Conservation (phyloP, 2,329 filamentous ascomycete species). For the Fusarium sp. region DNA sequence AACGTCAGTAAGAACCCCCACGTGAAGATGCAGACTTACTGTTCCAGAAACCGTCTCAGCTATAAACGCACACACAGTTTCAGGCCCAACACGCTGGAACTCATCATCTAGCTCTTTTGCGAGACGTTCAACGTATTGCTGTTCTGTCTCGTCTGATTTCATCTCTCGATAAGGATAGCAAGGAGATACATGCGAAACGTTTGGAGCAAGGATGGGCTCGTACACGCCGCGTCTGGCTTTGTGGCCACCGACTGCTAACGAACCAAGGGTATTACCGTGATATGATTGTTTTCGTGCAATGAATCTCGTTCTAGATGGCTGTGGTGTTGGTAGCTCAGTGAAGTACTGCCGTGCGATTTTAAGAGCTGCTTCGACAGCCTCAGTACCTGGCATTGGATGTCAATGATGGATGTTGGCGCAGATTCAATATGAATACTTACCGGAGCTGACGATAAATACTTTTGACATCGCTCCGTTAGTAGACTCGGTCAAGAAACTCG, state of each 20-base stretch:
- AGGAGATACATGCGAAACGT: conserved; percentile 49
- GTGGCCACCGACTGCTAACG: conserved; percentile 26
- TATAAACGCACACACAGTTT: conserved; percentile 40
- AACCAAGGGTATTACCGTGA: conserved; percentile 38
- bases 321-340: conserved; percentile 31
- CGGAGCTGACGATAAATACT: conserved; percentile 30
- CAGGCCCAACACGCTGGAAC: conserved; percentile 30
- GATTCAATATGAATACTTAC: no score
- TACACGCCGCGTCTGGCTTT: conserved; percentile 46
- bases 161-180: conserved; percentile 47
- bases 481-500: conserved; percentile 24
- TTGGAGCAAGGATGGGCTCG: conserved; percentile 42
- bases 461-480: conserved; percentile 30
- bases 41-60: conserved; percentile 43
- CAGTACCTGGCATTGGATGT: conserved; percentile 22
- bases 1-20: rapidly evolving
- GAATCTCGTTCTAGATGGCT: conserved; percentile 28
- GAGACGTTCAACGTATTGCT: conserved; percentile 26
- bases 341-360: conserved; percentile 43
- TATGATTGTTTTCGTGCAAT: conserved; percentile 40
- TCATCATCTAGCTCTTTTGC: conserved; percentile 39
- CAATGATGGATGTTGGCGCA: no score
- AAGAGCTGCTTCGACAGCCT: conserved; percentile 41
- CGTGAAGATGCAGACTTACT: not conserved
- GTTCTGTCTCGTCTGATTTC: conserved; percentile 46